Percentiles rank a stretch among this genome's conserved stretches.
Evolutionary conservation across 352 stramenopile species (phyloP).

Genomic region (Phytophthora cryptogea): DNA sequence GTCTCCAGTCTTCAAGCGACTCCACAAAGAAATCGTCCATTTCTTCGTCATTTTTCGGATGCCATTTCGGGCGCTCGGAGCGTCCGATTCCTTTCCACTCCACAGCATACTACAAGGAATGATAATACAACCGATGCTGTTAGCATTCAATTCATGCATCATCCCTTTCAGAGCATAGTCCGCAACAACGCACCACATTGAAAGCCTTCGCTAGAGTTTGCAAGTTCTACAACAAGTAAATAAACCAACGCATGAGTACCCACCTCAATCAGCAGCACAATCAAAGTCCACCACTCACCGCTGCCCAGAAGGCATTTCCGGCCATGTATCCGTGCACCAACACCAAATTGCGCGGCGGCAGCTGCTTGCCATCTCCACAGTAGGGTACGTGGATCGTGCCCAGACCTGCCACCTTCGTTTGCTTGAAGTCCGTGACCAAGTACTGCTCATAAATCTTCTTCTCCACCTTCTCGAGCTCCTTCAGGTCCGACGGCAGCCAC

Average conservation of each 20-base stretch:
- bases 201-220: constrained; percentile 78
- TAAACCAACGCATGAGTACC: constrained; percentile 2
- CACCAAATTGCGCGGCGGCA: constrained; percentile 62
- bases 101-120: constrained; percentile 75
- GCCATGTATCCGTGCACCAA: constrained; percentile 82
- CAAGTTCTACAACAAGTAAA: constrained; percentile 47
- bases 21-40: constrained; percentile 85
- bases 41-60: constrained; percentile 67
- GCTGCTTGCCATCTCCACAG: constrained; percentile 57
- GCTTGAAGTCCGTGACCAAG: constrained; percentile 55
- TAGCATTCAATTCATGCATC: background rate
- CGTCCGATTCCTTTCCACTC: constrained; percentile 84
- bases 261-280: background rate
- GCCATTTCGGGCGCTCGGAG: constrained; percentile 64
- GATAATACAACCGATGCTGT: background rate
- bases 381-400: constrained; percentile 81
- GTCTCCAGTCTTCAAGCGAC: constrained; percentile 75
- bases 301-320: constrained; percentile 78
- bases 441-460: constrained; percentile 75
- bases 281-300: constrained; percentile 32
- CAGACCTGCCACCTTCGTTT: constrained; percentile 62
- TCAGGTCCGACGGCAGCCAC: constrained; percentile 61
- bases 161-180: background rate
- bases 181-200: constrained; percentile 61
- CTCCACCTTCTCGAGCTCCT: constrained; percentile 57